phyloP scores from a whole-genome alignment of 2,329 filamentous ascomycete genomes.

The Meredithiella fracta region DNA sequence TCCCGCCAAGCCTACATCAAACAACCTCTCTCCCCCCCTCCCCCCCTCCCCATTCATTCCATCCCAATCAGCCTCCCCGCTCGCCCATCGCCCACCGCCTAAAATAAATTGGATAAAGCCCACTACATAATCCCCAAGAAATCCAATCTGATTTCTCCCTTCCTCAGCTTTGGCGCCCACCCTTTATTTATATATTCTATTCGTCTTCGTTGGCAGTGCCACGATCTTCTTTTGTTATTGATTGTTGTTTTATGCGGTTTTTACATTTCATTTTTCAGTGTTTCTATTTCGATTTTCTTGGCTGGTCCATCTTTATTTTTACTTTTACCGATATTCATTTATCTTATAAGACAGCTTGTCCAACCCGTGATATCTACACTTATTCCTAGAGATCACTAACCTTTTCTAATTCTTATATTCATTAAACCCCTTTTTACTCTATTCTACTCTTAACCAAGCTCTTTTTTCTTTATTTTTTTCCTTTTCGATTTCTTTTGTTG shows the following conservation, averaged over 20 bases:
- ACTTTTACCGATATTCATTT: neutral
- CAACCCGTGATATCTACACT: neutral
- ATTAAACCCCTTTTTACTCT: neutral
- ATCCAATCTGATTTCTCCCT: neutral
- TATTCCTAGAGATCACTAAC: neutral
- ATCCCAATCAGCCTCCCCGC: too few relatives aligned
- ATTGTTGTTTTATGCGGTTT: slow-evolving; percentile 6
- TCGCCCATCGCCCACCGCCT: neutral
- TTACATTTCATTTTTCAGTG: slow-evolving; percentile 2
- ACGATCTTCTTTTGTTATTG: neutral
- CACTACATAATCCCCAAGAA: neutral
- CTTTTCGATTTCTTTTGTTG: neutral
- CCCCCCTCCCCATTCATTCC: neutral
- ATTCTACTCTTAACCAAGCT: neutral
- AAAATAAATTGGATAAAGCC: neutral
- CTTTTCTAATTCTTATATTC: slow-evolving; percentile 4
- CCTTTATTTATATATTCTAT: neutral
- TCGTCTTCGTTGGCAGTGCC: slow-evolving; percentile 1
- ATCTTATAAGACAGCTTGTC: neutral
- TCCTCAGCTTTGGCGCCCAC: neutral
- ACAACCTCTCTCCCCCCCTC: neutral
- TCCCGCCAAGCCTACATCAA: neutral
- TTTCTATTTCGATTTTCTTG: slow-evolving; percentile 8
- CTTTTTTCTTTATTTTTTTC: neutral
- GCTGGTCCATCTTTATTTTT: slow-evolving; percentile 5